Conservation (phyloP, 2,329 filamentous ascomycete genomes). For the Stromatinia cepivora region DNA sequence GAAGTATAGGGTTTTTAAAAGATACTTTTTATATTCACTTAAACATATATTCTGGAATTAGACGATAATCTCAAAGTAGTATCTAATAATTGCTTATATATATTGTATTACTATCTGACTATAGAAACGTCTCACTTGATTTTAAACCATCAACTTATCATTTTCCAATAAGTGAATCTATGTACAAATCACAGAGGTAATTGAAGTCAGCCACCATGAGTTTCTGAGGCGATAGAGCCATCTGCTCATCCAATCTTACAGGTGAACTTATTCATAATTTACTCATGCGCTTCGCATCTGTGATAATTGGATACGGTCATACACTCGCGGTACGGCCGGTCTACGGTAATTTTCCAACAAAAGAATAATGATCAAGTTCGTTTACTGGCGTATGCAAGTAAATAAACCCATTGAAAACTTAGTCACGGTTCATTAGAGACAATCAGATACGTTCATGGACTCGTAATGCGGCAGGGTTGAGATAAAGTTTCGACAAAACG, state of each 20-base stretch:
- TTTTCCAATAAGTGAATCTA: no score
- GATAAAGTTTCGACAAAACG: no score
- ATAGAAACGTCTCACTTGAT: background rate
- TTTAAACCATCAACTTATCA: no score
- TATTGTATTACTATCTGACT: background rate
- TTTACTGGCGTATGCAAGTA: background rate
- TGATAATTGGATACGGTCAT: no score
- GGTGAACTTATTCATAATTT: background rate
- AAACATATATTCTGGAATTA: background rate
- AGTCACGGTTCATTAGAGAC: background rate
- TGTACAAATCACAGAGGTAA: background rate
- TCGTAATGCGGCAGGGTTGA: background rate
- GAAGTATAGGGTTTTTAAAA: no score
- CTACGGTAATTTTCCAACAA: background rate
- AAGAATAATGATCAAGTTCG: background rate
- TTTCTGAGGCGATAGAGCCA: background rate
- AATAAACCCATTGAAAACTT: background rate
- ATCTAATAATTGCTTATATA: rapidly evolving
- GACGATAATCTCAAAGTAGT: background rate
- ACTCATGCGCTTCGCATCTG: background rate
- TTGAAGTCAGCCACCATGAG: no score
- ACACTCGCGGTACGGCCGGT: background rate
- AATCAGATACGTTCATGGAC: background rate
- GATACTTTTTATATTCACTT: background rate
- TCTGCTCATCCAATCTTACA: background rate